Base-by-base conservation (phyloP, 169 alveolate genomes). In the Amoebophrya sp. region DNA sequence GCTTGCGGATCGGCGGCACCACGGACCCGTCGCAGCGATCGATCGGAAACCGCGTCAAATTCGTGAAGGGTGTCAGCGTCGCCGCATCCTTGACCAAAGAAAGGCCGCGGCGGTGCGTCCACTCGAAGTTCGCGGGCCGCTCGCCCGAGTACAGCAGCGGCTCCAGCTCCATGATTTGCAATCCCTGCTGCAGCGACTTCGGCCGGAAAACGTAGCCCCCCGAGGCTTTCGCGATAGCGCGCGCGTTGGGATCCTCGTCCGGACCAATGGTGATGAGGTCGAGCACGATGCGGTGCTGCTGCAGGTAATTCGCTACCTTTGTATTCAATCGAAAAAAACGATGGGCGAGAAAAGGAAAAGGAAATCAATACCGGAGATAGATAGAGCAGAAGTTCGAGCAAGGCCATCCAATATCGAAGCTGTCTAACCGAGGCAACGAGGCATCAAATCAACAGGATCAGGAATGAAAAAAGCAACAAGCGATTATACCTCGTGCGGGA, bases 171-270 rank as follows among this genome's bases (percentile, higher is more conserved):
- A n/a, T 29, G 20, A 69, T 13, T 26, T 38, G 88, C 88, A 69
- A 18, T 39, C 41, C 88, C 39, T 69, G 41, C 41, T 69, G 88
- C 41, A 69, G 10, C 41, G 41, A n/a, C 41, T 69, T 69, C 41
- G 88, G 88, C 39, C 41, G 88, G 41, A 69, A 69, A 13, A 69
- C 88, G 88, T 69, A 69, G 5, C 88, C 88, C 16, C 88, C 88
- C 4, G 88, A n/a, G 20, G 41, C 16, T 40, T 69, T 69, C 2
- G 88, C 88, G 41, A 69, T 29, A 26, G 88, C 40, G 38, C 29
- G 88, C 39, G 38, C 41, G 41, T 69, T 29, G 13, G 23, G 41
- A 40, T 69, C 88, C 88, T 13, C 16, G 41, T 38, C 29, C 41
- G 41, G 23, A 1, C 88, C 88, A 26, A 69, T 38, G 41, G 10